Evolutionary conservation across 2,329 filamentous ascomycete species (phyloP).

Genomic region (Tolypocladium endophyticum): DNA sequence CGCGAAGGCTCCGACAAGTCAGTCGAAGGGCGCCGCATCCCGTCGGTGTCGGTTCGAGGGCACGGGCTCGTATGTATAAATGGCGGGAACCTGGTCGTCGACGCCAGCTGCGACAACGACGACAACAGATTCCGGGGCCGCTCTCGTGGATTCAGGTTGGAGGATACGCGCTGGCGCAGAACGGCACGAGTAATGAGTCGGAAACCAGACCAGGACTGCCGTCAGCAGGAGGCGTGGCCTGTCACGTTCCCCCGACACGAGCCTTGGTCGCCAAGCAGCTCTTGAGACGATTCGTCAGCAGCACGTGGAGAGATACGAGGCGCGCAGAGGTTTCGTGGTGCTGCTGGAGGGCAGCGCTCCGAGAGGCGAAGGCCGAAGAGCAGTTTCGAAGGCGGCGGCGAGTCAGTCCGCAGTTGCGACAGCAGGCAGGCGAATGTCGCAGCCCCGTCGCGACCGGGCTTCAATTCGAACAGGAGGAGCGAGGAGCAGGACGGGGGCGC

Average conservation of each 20-base stretch:
- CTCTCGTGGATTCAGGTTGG: neutral
- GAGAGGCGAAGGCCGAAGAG: neutral
- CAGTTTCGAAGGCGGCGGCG: neutral
- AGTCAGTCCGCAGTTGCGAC: neutral
- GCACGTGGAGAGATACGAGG: neutral
- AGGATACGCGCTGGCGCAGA: neutral
- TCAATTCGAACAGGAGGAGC: neutral
- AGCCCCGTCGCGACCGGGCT: neutral
- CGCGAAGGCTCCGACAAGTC: constrained; percentile 31
- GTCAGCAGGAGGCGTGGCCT: neutral
- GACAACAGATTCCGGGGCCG: neutral
- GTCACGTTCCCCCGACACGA: neutral
- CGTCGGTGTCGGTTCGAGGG: constrained; percentile 8
- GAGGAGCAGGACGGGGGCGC: neutral
- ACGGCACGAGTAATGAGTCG: neutral
- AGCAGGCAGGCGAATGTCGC: neutral
- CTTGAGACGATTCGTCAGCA: neutral
- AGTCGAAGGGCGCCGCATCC: constrained; percentile 31
- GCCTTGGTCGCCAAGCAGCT: neutral
- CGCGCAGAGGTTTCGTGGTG: neutral
- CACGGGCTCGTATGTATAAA: neutral
- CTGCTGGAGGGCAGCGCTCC: neutral
- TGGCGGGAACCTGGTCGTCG: neutral
- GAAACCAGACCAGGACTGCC: neutral
- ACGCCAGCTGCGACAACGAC: neutral